A percentile compares a stretch with the other conserved stretches of the same genome.
Evolutionary conservation across 257 asterid species (phyloP).

Genomic region (Voacanga thouarsii): DNA sequence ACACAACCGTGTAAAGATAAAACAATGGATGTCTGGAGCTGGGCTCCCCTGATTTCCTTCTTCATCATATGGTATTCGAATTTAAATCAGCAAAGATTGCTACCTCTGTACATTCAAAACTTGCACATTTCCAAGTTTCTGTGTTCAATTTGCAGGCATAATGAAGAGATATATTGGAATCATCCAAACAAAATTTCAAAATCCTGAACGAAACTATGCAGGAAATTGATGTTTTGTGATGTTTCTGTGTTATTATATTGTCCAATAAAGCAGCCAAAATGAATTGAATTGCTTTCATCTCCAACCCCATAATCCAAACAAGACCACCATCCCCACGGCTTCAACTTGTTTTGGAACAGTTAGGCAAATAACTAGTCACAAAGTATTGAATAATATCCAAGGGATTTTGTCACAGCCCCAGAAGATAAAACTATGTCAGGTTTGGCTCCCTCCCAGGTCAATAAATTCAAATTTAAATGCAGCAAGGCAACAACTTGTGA

Average conservation of each 20-base stretch:
- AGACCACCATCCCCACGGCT: background rate
- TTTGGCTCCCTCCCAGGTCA: slow-evolving; percentile 10
- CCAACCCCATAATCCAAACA: background rate
- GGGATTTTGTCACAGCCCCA: background rate
- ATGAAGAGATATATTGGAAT: background rate
- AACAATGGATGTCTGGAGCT: background rate
- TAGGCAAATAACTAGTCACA: background rate
- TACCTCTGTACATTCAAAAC: background rate
- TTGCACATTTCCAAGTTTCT: background rate
- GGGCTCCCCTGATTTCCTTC: background rate
- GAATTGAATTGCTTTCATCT: background rate
- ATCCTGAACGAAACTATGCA: background rate
- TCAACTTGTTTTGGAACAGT: background rate
- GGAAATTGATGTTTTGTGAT: background rate
- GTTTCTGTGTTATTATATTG: background rate
- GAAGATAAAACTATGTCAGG: slow-evolving; percentile 18
- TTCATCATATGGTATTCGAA: background rate
- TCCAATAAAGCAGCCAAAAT: background rate
- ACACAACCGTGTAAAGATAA: background rate
- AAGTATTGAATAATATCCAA: background rate
- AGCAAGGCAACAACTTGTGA: slow-evolving; percentile 23
- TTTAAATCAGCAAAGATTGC: background rate
- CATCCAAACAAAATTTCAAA: background rate
- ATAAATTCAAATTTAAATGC: slow-evolving; percentile 32
- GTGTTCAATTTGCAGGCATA: background rate